Evolutionary conservation across 306 rosid genomes (phyloP), one percentile per base, ranked within the genome.

Genomic region (Biancaea sappan): DNA sequence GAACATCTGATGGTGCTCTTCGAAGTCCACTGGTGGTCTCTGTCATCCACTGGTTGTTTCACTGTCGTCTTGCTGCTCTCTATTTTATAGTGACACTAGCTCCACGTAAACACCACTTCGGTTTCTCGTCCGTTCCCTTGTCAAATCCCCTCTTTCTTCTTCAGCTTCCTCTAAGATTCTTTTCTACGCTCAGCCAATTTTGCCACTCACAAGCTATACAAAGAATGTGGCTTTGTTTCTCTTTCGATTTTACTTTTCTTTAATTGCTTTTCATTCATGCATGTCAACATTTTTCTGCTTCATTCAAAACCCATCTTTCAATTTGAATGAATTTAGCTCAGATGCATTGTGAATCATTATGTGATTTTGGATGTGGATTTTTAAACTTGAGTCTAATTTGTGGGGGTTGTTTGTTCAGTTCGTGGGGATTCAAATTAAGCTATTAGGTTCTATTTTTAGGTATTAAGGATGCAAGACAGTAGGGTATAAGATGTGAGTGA

Each of bases 181-280:
- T 57, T 34, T 54, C 35, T 25, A 3, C 31, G 59, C 15, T 52
- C 59, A 22, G 31, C 25, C 7, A 31, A 2, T 31, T 31, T 31
- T 7, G 31, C 31, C 9, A 5, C 32, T 24, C 32, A 25, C 18
- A 19, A 40, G 32, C 41, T 29, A 34, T 5, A 54, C 46, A 0
- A 13, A 63, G 5, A 16, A 53, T 60, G 69, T 32, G 56, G 82
- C 82, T 73, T 77, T 60, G 79, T 40, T 43, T 72, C 44, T 59
- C 7, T 60, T 6, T 31, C 6, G 18, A 16, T 31, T 63, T 14
- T 10, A 4, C 59, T 46, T 5, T 9, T n/a, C n/a, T 56, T 7
- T 9, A 6, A 16, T 50, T 61, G 22, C 4, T 29, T 24, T 62
- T 29, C 12, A 0, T 43, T 66, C 38, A 15, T 37, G 31, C 19